Base-by-base conservation (phyloP, 352 stramenopile genomes). In the Thalassiosira mediterranea region DNA sequence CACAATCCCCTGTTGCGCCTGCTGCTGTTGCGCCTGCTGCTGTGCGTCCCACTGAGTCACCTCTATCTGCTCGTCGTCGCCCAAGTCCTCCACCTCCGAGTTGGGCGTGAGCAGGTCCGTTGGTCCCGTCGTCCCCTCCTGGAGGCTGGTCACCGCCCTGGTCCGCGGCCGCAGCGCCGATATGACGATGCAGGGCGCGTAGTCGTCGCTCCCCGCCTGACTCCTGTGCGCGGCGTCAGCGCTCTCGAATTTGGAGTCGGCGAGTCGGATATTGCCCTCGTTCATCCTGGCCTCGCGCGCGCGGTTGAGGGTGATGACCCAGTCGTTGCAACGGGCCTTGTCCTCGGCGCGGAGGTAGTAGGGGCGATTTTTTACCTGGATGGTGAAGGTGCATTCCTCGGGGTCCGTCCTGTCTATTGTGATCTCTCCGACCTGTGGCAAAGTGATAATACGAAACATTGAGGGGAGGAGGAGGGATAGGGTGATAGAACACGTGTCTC, bases 281-380 rank as follows among this genome's bases (percentile, higher is more conserved):
- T 89, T 76, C 63, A 90, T 79, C 19, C 83, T 57, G 32, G 87
- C 87, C 59, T 93, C 87, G 56, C 83, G 83, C 15, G 88, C 75
- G 23, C 88, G 70, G 49, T 93, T 93, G 0, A 93, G 69, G 26
- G 72, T 91, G 47, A 93, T 93, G 1, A 91, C 85, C 88, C 88
- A 93, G 64, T 93, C 86, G 31, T 84, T 91, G 66, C 79, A 89
- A 25, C 72, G 65, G 7, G 65, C 81, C 68, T 80, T 88, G 42
- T 72, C 82, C 44, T 91, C 84, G 0, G 88, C 83, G 60, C 83
- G 75, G 25, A 93, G 71, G 59, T 84, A 81, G 64, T 93, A 93
- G 2, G 76, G 76, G 32, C 86, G 71, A 51, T 87, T 82, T 0
- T 77, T 71, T 44, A 93, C 88, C 66, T 91, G 78, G 65, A 93